These are phyloP conservation scores for Colletotrichum trifolii DNA, from an alignment of 2,329 filamentous ascomycete species.

Conservation along the genomic window DNA sequence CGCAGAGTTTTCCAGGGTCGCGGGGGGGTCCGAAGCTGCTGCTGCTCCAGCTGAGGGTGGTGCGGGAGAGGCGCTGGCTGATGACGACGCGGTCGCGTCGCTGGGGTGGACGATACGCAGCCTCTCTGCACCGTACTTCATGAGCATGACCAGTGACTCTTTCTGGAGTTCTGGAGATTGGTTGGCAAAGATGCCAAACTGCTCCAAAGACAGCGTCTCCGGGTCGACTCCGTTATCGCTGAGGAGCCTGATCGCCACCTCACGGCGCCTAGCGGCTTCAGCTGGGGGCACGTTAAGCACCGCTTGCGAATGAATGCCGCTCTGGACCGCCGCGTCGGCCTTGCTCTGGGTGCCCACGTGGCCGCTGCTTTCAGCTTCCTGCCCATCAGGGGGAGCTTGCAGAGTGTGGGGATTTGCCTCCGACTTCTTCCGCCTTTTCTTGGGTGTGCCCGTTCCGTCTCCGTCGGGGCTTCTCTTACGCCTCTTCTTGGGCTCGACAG, in stretches of 20 bases:
- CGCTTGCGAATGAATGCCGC: conserved; percentile 35
- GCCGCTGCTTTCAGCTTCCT: conserved; percentile 8
- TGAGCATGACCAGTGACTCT: conserved; percentile 66
- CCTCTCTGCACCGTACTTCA: conserved; percentile 67
- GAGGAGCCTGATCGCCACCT: conserved; percentile 61
- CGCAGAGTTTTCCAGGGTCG: conserved; percentile 11
- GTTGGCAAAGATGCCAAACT: conserved; percentile 70
- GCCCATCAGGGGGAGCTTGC: conserved; percentile 6
- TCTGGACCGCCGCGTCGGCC: conserved; percentile 34
- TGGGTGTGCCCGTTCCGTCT: conserved; percentile 39
- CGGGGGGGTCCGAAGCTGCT: conserved; percentile 33
- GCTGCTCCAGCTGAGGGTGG: conserved; percentile 17
- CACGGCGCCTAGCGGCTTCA: conserved; percentile 62
- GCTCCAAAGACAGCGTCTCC: conserved; percentile 62
- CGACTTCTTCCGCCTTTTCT: conserved; percentile 22
- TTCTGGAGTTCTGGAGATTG: conserved; percentile 66
- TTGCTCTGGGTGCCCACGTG: conserved; percentile 18
- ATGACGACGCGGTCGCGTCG: conserved; percentile 44
- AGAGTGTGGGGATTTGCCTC: conserved; percentile 2
- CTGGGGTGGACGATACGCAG: conserved; percentile 67
- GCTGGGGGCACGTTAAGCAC: conserved; percentile 48
- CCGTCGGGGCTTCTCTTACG: conserved; percentile 35
- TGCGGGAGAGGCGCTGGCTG: conserved; percentile 40
- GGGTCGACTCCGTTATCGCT: conserved; percentile 61
- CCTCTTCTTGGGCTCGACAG: conserved; percentile 24